Evolutionary conservation across 208 protist genomes (phyloP), one percentile per base, ranked within the genome.

Genomic region (Vickermania ingenoplastis): DNA sequence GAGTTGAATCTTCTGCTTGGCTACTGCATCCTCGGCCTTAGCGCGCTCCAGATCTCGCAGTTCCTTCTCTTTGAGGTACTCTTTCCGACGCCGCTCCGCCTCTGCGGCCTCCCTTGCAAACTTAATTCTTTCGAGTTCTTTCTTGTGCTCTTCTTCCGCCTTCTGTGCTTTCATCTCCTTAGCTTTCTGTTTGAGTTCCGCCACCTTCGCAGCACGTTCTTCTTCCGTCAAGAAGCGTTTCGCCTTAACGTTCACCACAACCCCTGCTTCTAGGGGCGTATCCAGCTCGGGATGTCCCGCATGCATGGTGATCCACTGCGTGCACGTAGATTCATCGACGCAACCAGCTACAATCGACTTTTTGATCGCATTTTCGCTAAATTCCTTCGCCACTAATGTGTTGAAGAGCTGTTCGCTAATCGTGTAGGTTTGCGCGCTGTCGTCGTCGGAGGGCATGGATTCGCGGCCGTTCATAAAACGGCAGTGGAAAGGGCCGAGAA

Each of bases 281-380:
- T 94, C 81, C 2, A 94, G 81, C 30, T 94, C 83, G 2, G 87
- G 76, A 60, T 91, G 81, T 4, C 74, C 83, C 52, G 76, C 69
- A 67, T 94, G 87, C 87, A 94, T 83, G 3, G 67, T 67, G n/a
- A 94, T 82, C 84, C 87, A 94, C 67, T 85, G 73, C 23, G 72
- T 79, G 65, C 83, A 94, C 41, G 83, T 90, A 14, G 56, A 36
- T 55, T 86, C 81, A 57, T 94, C 72, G 31, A 94, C 61, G 66
- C 87, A 94, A 5, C 87, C 87, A 2, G 83, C 61, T 2, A 84
- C 83, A 45, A 94, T 87, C 1, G 83, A 87, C 71, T 94, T 94
- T 53, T 94, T 94, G 50, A 91, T 84, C 7, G 87, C 87, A 57
- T 89, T 91, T 17, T 91, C 87, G 60, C 84, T 90, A 53, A 91